Conservation (phyloP, 2,329 filamentous ascomycete genomes). For the Diaporthe citri region DNA sequence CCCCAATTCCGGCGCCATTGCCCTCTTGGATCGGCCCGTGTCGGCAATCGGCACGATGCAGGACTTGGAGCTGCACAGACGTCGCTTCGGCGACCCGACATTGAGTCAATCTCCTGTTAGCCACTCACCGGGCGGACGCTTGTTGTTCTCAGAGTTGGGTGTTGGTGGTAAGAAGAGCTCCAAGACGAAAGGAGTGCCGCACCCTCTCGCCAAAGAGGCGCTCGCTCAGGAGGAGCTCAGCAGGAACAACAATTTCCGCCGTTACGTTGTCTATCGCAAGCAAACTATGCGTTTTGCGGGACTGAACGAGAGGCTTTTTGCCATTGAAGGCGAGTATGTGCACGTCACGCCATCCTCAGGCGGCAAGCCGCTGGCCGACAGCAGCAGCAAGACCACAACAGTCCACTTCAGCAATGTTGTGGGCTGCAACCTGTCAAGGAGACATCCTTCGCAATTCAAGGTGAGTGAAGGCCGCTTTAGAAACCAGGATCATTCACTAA, state of each 20-base stretch:
- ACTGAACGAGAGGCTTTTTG: constrained; percentile 80
- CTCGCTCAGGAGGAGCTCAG: constrained; percentile 70
- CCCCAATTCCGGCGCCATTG: constrained; percentile 79
- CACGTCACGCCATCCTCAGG: constrained; percentile 82
- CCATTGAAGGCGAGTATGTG: constrained; percentile 88
- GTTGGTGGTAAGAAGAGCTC: constrained; percentile 61
- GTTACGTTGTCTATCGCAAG: constrained; percentile 84
- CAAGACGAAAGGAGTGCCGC: constrained; percentile 64
- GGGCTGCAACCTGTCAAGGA: constrained; percentile 83
- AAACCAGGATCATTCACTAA: constrained; percentile 7
- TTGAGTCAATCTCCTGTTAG: constrained; percentile 40
- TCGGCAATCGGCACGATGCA: constrained; percentile 81
- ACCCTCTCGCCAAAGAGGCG: constrained; percentile 76
- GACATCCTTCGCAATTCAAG: constrained; percentile 85
- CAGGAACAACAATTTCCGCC: constrained; percentile 73
- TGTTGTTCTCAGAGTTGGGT: constrained; percentile 39
- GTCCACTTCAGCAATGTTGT: constrained; percentile 87
- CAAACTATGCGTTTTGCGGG: constrained; percentile 85
- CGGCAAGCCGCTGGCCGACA: constrained; percentile 74
- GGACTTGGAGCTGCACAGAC: constrained; percentile 80
- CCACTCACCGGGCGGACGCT: constrained; percentile 35
- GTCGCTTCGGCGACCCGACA: constrained; percentile 69
- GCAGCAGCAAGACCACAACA: constrained; percentile 79
- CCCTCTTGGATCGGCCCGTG: constrained; percentile 82
- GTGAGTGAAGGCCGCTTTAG: constrained; percentile 54